Percentiles rank a stretch among this genome's conserved stretches.
These are phyloP conservation scores for Arthroderma uncinatum DNA, from an alignment of 2,329 filamentous ascomycete genomes.

Conservation along the genomic window DNA sequence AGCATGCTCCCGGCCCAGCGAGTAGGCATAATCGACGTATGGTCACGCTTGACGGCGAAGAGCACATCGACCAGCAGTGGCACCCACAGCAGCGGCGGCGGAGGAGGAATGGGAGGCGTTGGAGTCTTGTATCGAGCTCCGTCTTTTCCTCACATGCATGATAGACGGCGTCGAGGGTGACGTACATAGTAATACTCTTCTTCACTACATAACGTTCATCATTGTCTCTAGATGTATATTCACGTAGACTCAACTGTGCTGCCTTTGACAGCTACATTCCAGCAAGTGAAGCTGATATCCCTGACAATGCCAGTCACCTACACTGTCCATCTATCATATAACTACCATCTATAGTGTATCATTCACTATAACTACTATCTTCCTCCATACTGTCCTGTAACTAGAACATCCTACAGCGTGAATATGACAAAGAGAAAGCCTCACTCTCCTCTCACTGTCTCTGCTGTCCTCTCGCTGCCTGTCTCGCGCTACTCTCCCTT, in stretches of 20 bases:
- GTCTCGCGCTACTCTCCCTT: not conserved
- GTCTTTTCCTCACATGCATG: constrained; percentile 7
- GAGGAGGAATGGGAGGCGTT: constrained; percentile 19
- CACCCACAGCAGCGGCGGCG: constrained; percentile 19
- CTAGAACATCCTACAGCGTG: not conserved
- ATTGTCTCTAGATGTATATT: not conserved
- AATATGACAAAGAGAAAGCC: not conserved
- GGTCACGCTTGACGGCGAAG: constrained; percentile 55
- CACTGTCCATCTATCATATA: not conserved
- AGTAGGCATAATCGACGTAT: constrained; percentile 73
- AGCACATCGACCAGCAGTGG: constrained; percentile 21
- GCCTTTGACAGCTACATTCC: no score
- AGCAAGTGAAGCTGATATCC: no score
- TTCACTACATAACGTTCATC: not conserved
- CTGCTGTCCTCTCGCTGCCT: not conserved
- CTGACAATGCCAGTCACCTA: not conserved
- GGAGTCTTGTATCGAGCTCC: constrained; percentile 25
- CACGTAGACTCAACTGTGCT: not conserved
- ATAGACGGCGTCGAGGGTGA: not conserved
- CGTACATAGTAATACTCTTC: not conserved
- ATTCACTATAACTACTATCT: no score
- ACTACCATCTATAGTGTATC: no score
- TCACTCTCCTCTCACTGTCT: not conserved
- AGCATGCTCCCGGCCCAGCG: constrained; percentile 85
- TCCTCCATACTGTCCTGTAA: no score